Evolutionary conservation across 2,329 filamentous ascomycete species (phyloP), one percentile per base, ranked within the genome.

Genomic region (Aspergillus neoniger): DNA sequence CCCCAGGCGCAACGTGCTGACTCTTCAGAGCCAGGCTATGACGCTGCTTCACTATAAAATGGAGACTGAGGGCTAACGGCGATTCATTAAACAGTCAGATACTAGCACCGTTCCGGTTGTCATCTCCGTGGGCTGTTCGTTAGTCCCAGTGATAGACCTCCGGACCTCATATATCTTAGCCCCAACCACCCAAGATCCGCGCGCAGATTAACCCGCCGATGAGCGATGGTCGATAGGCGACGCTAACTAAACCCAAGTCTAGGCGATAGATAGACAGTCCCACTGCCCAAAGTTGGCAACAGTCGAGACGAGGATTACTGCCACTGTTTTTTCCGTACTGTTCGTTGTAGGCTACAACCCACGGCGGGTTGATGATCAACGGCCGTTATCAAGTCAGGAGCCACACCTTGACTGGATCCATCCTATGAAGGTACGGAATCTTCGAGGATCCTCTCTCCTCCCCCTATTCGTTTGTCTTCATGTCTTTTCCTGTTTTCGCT

Each of bases 21-120:
- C 47, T 50, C 47, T 50, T 50, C 47, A 50, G 47, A 50, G 47
- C 25, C 47, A 19, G 17, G 25, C 2, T 17, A 50, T 50, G 47
- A 50, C 47, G 47, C 23, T 30, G 47, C 15, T 30, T 28, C 30
- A 50, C 47, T 50, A 50, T 50, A 47, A 55, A 17, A 36, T 47
- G 53, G 53, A 44, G 39, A 47, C 39, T 17, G 36, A 36, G 10
- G 10, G 25, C 23, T 19, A 41, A 55, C 53, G 41, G 41, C 39
- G 53, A 55, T 55, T 55, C 41, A 55, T 48, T 55, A 41, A 49
- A 44, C 44, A 17, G 55, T 55, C 44, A 41, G 47, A 38, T 49
- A 8, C 62, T 60, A 62, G 38, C 57, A 62, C 62, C 43, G 19
- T 50, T 60, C 57, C 30, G 50, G 62, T 54, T 44, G 53, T 57